Evolutionary conservation across 169 alveolate genomes (phyloP).

Genomic region (Ichthyophthirius multifiliis): DNA sequence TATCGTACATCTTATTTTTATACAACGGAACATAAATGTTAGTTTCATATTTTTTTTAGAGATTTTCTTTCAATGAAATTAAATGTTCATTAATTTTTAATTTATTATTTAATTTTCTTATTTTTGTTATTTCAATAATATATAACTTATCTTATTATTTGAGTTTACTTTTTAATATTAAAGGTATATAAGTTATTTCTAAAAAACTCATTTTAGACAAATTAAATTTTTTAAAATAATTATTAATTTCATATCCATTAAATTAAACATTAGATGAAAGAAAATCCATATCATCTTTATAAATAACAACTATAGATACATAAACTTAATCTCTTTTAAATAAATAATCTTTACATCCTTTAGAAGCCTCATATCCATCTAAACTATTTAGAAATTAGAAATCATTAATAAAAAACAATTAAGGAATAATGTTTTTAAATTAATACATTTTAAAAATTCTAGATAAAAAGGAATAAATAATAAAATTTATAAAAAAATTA

Average conservation of each 20-base stretch:
- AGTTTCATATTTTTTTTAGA: neutral
- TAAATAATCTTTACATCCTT: neutral
- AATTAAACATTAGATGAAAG: neutral
- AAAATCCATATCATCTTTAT: neutral
- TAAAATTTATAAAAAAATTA: neutral
- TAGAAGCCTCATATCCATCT: neutral
- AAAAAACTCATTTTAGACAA: neutral
- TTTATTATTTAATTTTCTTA: neutral
- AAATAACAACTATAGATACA: neutral
- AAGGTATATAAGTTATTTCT: neutral
- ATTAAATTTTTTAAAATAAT: neutral
- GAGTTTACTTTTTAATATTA: neutral
- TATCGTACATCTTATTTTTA: too few relatives aligned
- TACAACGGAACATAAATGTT: neutral
- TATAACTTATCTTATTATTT: neutral
- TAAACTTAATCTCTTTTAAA: neutral
- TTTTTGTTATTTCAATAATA: neutral
- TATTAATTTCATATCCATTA: neutral
- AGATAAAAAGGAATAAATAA: too few relatives aligned
- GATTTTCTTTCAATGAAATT: neutral
- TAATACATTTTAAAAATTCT: too few relatives aligned
- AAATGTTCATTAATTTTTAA: neutral
- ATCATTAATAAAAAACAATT: neutral
- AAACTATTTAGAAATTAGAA: neutral
- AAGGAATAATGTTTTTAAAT: neutral